phyloP scores from a whole-genome alignment of 495 filamentous ascomycete species.

The Cercophora samala region DNA sequence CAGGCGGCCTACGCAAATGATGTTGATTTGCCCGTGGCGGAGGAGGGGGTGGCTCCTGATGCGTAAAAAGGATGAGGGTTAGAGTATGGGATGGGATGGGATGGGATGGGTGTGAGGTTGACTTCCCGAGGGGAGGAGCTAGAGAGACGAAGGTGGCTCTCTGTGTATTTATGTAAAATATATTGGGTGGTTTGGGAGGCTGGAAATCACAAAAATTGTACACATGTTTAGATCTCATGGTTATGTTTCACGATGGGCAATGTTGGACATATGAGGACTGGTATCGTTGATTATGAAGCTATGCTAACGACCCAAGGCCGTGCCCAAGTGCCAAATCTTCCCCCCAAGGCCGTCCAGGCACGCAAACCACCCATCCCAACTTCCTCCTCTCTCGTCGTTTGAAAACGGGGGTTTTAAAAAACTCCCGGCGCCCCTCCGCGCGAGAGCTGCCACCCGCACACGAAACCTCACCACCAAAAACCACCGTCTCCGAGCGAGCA shows the following conservation, averaged over 20 bases:
- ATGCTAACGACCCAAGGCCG: not conserved
- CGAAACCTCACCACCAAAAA: too few species aligned
- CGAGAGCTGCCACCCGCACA: too few species aligned
- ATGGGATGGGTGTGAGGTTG: not conserved
- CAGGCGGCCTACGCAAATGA: constrained; percentile 45
- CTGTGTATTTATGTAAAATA: constrained; percentile 13
- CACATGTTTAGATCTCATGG: not conserved
- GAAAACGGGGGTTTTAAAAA: too few species aligned
- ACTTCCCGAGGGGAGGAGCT: not conserved
- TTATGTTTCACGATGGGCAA: too few species aligned
- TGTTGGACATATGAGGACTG: not conserved
- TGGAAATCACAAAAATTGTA: constrained; percentile 1
- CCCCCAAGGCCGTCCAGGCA: too few species aligned
- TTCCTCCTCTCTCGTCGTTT: too few species aligned
- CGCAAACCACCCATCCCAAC: too few species aligned
- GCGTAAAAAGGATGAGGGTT: constrained; percentile 9
- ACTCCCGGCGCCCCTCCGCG: too few species aligned
- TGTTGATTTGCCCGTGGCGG: constrained; percentile 21
- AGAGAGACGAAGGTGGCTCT: not conserved
- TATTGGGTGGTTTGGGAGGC: not conserved
- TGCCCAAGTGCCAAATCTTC: too few species aligned
- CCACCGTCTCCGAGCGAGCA: too few species aligned
- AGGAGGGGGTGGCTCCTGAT: constrained; percentile 10
- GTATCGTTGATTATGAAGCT: not conserved
- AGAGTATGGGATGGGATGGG: not conserved